Evolutionary conservation across 768 basidiomycete genomes (phyloP).

Genomic region (Leucosporidium yakuticum): DNA sequence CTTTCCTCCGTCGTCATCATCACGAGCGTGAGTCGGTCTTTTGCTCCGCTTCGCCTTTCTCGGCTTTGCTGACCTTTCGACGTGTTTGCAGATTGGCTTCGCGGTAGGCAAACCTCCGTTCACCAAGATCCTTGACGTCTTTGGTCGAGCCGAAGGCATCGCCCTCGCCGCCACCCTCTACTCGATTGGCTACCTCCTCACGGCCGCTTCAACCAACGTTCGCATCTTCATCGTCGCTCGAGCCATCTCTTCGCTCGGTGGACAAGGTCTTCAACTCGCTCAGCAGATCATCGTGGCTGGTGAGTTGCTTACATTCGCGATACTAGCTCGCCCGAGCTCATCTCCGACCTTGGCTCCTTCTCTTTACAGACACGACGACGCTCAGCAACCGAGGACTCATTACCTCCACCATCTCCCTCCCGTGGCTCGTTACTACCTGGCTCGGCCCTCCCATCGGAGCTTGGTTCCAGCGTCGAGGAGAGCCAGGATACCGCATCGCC

Average conservation of each 20-base stretch:
- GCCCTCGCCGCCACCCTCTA: constrained; percentile 35
- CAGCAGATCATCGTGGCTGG: constrained; percentile 39
- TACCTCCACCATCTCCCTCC: constrained; percentile 37
- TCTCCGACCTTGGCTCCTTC: neutral
- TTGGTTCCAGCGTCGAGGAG: constrained; percentile 30
- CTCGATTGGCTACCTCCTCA: constrained; percentile 36
- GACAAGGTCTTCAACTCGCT: constrained; percentile 36
- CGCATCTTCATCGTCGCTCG: constrained; percentile 21
- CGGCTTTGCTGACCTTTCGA: neutral
- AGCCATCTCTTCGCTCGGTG: constrained; percentile 31
- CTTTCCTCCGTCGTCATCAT: constrained; percentile 34
- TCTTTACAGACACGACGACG: constrained; percentile 33
- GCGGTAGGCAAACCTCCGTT: constrained; percentile 38
- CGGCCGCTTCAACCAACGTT: constrained; percentile 21
- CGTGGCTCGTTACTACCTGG: constrained; percentile 38
- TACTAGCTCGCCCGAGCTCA: neutral
- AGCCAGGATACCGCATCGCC: constrained; percentile 34
- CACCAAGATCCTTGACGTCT: constrained; percentile 39
- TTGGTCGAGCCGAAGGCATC: constrained; percentile 39
- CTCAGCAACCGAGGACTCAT: constrained; percentile 37
- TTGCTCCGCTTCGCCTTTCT: neutral
- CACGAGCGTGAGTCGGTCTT: constrained; percentile 25
- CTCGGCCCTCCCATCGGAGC: constrained; percentile 36
- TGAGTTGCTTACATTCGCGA: neutral
- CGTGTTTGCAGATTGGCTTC: constrained; percentile 23